Conservation (phyloP, 768 basidiomycete species). For the Rhodocollybia butyracea region DNA sequence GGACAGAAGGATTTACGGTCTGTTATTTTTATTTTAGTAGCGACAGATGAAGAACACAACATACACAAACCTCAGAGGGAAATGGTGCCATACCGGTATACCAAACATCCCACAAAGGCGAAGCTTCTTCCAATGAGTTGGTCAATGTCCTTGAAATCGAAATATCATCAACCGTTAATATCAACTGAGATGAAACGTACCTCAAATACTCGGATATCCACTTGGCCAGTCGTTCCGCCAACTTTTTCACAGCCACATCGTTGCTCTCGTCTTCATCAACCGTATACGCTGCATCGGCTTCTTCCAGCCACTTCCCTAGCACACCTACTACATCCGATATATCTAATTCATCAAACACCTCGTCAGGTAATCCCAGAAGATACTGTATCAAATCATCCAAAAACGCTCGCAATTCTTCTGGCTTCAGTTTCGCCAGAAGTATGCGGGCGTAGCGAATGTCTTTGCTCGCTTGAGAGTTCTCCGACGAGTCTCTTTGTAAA, state of each 20-base stretch:
- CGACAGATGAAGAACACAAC: background rate
- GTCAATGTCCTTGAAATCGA: slow-evolving; percentile 34
- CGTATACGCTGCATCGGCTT: background rate
- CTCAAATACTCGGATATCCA: slow-evolving; percentile 52
- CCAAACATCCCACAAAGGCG: slow-evolving; percentile 72
- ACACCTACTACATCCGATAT: background rate
- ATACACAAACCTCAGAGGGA: slow-evolving; percentile 53
- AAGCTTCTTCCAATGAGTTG: slow-evolving; percentile 43
- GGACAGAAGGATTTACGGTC: slow-evolving; percentile 69
- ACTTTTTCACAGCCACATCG: slow-evolving; percentile 9
- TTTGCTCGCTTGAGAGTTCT: background rate
- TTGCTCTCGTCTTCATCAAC: background rate
- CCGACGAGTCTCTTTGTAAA: background rate
- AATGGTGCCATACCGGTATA: slow-evolving; percentile 64
- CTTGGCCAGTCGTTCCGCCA: slow-evolving; percentile 33
- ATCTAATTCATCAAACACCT: background rate
- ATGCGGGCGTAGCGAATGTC: background rate
- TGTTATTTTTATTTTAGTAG: slow-evolving; percentile 19
- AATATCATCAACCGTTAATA: background rate
- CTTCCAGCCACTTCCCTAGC: background rate
- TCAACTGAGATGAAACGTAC: slow-evolving; percentile 29
- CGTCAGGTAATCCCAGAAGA: background rate
- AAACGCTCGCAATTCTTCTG: background rate
- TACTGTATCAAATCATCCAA: background rate
- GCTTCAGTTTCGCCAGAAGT: background rate